Evolutionary conservation across 495 filamentous ascomycete genomes (phyloP).

Genomic region (Glonium stellatum): DNA sequence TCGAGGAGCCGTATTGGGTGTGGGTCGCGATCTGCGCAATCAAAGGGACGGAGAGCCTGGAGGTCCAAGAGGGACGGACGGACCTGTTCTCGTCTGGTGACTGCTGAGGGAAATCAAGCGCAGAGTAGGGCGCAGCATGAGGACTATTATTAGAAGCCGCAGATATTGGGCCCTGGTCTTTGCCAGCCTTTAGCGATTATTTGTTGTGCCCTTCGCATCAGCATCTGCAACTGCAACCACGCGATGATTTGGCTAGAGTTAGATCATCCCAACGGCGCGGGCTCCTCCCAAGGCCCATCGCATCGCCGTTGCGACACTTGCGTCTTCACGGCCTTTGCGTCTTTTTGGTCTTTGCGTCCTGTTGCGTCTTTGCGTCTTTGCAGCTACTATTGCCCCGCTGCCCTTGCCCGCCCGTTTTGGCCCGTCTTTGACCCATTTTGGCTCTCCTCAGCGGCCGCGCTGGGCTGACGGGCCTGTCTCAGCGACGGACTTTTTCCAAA

Average conservation of each 20-base stretch:
- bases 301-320: background rate
- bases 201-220: constrained; percentile 15
- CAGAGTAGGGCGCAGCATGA: constrained; percentile 1
- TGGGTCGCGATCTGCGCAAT: constrained; percentile 4
- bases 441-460: no score
- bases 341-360: background rate
- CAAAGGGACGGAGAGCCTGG: background rate
- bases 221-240: background rate
- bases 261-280: background rate
- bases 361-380: background rate
- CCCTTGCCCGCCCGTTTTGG: background rate
- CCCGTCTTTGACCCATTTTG: no score
- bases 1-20: background rate
- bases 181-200: constrained; percentile 24
- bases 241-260: background rate
- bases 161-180: constrained; percentile 15
- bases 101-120: background rate
- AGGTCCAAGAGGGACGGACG: background rate
- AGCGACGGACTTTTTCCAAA: no score
- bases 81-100: background rate
- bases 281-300: background rate
- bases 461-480: no score
- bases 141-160: constrained; percentile 17
- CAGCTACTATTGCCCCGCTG: background rate
- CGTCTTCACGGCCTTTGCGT: background rate